phyloP scores from a whole-genome alignment of 1,284 basidiomycete genomes.

The Apiotrichum brassicae region DNA sequence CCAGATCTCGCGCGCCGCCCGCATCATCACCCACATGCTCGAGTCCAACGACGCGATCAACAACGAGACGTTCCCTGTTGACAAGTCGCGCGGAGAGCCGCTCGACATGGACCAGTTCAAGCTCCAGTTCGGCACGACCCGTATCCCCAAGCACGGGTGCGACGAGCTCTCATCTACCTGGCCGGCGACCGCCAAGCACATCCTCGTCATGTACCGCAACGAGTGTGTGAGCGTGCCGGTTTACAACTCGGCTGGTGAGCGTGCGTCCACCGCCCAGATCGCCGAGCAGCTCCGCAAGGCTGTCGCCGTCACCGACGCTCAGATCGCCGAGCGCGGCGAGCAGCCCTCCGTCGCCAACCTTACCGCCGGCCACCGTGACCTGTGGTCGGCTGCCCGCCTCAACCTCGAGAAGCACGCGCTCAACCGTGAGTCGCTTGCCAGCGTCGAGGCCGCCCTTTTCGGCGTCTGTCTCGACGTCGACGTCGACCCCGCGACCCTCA shows the following conservation, averaged over 20 bases:
- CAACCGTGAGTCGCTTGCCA: conserved; percentile 5
- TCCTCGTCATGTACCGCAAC: conserved; percentile 12
- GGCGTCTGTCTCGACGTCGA: conserved; percentile 13
- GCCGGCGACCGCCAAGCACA: conserved; percentile 1
- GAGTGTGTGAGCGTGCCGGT: conserved; percentile 7
- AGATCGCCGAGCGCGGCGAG: conserved; percentile 1
- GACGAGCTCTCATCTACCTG: conserved; percentile 7
- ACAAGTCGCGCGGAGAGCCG: conserved; percentile 6
- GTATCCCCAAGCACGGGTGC: conserved; percentile 5
- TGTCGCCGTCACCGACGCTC: not conserved
- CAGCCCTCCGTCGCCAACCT: conserved; percentile 10
- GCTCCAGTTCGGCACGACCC: conserved; percentile 15
- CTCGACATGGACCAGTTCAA: conserved; percentile 17
- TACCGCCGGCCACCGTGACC: conserved; percentile 11
- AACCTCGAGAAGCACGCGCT: conserved; percentile 1
- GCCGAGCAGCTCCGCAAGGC: conserved; percentile 6
- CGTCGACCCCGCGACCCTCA: conserved; percentile 3
- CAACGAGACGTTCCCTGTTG: conserved; percentile 9
- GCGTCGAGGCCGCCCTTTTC: conserved; percentile 7
- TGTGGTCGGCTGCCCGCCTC: conserved; percentile 8
- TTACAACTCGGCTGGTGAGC: conserved; percentile 1
- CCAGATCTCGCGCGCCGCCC: conserved; percentile 6
- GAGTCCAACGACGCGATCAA: conserved; percentile 14
- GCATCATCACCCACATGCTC: conserved; percentile 10
- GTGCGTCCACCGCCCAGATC: conserved; percentile 10